These are phyloP conservation scores for Sarocladium oryzae DNA, from an alignment of 2,329 filamentous ascomycete species.

Conservation along the genomic window DNA sequence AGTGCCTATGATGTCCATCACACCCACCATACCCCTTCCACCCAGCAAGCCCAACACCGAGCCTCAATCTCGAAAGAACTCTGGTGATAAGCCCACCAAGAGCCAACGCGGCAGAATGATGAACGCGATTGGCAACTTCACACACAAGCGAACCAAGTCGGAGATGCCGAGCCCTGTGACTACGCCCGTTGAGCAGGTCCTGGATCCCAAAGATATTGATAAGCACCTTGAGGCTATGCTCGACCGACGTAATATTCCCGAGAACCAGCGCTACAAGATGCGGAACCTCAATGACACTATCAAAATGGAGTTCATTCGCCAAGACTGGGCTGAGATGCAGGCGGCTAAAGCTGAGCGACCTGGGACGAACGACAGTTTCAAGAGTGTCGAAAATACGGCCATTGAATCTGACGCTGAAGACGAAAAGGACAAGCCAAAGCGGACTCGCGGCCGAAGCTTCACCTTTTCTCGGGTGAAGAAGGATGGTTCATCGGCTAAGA, in stretches of 20 bases:
- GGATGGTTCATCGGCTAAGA: conserved; percentile 50
- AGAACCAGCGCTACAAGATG: conserved; percentile 94
- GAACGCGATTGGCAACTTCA: conserved; percentile 30
- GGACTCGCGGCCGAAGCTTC: conserved; percentile 53
- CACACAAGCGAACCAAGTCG: conserved; percentile 32
- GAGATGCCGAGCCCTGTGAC: conserved; percentile 23
- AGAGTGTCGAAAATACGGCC: conserved; percentile 28
- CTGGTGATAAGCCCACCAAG: conserved; percentile 24
- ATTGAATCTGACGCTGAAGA: conserved; percentile 31
- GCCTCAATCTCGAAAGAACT: background rate
- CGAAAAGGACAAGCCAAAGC: conserved; percentile 43
- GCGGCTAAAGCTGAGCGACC: conserved; percentile 39
- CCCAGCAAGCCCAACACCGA: conserved; percentile 13
- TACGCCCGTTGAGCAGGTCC: conserved; percentile 34
- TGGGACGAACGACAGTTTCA: conserved; percentile 37
- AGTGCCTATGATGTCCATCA: conserved; percentile 19
- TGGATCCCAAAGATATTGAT: conserved; percentile 50
- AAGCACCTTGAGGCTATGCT: conserved; percentile 57
- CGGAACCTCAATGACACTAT: conserved; percentile 79
- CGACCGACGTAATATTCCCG: conserved; percentile 86
- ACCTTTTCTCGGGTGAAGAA: conserved; percentile 61
- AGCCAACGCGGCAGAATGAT: conserved; percentile 34
- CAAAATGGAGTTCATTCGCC: conserved; percentile 91
- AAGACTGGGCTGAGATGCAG: conserved; percentile 70
- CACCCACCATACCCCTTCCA: conserved; percentile 11